phyloP scores from a whole-genome alignment of 192 early-diverging fungal genomes.

The Lunasporangiospora selenospora region DNA sequence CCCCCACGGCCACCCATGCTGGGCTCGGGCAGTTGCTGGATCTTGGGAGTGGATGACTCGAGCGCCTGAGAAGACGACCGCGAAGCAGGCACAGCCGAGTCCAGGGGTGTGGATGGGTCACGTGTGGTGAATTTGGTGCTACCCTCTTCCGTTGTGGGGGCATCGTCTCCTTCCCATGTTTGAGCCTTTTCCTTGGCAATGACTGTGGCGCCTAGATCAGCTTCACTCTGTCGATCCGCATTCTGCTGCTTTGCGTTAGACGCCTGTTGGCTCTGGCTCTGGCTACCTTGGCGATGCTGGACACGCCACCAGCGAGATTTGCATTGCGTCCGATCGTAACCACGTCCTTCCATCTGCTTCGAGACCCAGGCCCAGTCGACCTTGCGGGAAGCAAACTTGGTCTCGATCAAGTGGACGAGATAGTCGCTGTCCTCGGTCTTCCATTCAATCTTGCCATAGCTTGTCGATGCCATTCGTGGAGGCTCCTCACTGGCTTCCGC shows the following conservation, averaged over 20 bases:
- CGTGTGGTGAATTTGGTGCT: no score
- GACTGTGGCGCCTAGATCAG: not conserved
- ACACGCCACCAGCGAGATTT: conserved; percentile 49
- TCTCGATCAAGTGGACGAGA: conserved; percentile 34
- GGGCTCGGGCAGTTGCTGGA: not conserved
- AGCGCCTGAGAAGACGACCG: no score
- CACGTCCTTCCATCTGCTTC: conserved; percentile 45
- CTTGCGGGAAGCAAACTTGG: conserved; percentile 46
- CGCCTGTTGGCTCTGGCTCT: conserved; percentile 1
- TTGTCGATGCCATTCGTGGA: no score
- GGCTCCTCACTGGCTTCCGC: no score
- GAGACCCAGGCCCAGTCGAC: conserved; percentile 48
- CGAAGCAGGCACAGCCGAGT: no score
- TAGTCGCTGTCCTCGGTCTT: conserved; percentile 46
- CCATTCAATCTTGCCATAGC: conserved; percentile 48
- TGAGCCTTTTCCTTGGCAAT: not conserved
- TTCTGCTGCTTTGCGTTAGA: not conserved
- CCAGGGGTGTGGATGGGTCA: no score
- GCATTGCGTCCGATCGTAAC: conserved; percentile 47
- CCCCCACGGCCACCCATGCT: not conserved
- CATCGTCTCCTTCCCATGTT: not conserved
- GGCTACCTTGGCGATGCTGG: conserved; percentile 35
- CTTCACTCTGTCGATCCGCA: not conserved
- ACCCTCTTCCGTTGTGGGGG: no score
- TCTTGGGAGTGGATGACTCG: not conserved